Conservation (phyloP, 305 asterid species). For the Fraxinus xanthoxyloides region DNA sequence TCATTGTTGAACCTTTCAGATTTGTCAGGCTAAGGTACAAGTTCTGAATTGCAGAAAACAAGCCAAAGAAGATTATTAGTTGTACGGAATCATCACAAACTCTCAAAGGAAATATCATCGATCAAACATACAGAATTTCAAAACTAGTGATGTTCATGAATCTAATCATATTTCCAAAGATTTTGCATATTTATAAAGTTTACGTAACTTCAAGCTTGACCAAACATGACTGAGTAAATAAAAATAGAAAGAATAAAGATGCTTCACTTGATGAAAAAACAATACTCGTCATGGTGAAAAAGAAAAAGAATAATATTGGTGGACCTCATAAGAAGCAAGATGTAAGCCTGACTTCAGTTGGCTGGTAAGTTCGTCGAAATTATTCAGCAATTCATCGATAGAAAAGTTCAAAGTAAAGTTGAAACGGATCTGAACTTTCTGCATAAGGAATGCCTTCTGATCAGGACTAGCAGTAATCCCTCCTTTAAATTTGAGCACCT, state of each 20-base stretch:
- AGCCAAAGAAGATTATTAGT: slow-evolving; percentile 21
- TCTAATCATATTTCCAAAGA: background rate
- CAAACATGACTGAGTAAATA: background rate
- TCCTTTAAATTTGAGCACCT: slow-evolving; percentile 76
- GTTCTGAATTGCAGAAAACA: slow-evolving; percentile 52
- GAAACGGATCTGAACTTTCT: slow-evolving; percentile 67
- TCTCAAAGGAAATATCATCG: background rate
- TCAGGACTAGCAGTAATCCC: slow-evolving; percentile 83
- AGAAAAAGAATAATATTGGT: slow-evolving; percentile 10
- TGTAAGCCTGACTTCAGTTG: slow-evolving; percentile 75
- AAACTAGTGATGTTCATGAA: background rate
- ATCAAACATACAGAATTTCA: background rate
- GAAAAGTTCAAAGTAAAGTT: slow-evolving; percentile 91
- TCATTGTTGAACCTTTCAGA: slow-evolving; percentile 71
- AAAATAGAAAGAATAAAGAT: background rate
- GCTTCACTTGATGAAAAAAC: background rate
- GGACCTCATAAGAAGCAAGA: slow-evolving; percentile 78
- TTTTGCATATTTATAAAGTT: background rate
- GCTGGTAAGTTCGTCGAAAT: slow-evolving; percentile 61
- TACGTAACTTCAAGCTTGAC: background rate
- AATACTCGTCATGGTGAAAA: background rate
- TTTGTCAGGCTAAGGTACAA: slow-evolving; percentile 70
- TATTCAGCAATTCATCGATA: slow-evolving; percentile 54
- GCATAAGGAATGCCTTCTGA: slow-evolving; percentile 79
- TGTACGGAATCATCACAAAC: background rate